Percentiles rank a stretch among this genome's conserved stretches.
phyloP scores from a whole-genome alignment of 345 rosid genomes.

The Odontarrhena argentea region DNA sequence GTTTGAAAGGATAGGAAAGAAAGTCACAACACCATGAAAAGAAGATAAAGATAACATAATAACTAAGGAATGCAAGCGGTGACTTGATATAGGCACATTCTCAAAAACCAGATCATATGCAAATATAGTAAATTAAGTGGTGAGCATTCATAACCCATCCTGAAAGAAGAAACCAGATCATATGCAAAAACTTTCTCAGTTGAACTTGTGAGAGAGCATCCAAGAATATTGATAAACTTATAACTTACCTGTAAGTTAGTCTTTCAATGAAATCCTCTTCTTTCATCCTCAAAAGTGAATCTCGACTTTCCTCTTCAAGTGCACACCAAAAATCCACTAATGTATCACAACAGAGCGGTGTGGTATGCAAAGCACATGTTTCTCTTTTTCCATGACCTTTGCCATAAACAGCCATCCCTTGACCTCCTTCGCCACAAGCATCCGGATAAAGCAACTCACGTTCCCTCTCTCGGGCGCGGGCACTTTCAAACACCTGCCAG shows the following conservation, averaged over 20 bases:
- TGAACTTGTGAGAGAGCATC: conserved; percentile 2
- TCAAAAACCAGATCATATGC: not conserved
- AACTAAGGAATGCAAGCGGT: conserved; percentile 13
- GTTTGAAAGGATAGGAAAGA: conserved; percentile 30
- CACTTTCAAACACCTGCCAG: conserved; percentile 89
- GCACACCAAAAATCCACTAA: conserved; percentile 95
- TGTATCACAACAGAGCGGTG: conserved; percentile 89
- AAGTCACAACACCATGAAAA: conserved; percentile 8
- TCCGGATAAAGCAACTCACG: conserved; percentile 95
- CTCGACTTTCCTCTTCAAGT: conserved; percentile 82
- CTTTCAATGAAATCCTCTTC: conserved; percentile 98
- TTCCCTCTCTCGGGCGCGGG: conserved; percentile 85
- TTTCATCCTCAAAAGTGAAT: conserved; percentile 88
- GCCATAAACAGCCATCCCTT: conserved; percentile 74
- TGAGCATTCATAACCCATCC: not conserved
- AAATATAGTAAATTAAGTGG: not conserved
- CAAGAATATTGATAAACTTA: conserved; percentile 31
- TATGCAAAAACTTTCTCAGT: not conserved
- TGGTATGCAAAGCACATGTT: conserved; percentile 90
- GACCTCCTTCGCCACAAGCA: conserved; percentile 99
- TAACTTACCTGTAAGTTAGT: conserved; percentile 79
- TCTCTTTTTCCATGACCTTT: conserved; percentile 92
- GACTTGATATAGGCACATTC: conserved; percentile 13
- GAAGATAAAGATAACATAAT: conserved; percentile 9
- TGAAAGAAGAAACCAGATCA: conserved; percentile 5